A percentile compares a stretch with the other conserved stretches of the same genome.
Conservation (phyloP, 305 asterid genomes). For the Solanum hybrid region DNA sequence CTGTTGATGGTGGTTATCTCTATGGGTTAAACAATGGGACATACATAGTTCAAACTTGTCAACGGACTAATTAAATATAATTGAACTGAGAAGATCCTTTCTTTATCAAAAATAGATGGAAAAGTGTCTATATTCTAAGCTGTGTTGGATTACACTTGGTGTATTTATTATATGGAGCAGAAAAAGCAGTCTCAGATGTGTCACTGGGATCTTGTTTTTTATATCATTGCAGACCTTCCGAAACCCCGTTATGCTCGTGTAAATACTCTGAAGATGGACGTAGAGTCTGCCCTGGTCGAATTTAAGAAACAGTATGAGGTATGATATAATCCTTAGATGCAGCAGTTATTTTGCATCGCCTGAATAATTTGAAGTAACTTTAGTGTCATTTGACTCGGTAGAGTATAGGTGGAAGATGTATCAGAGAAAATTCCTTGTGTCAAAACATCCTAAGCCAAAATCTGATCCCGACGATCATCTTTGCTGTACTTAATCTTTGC, state of each 20-base stretch:
- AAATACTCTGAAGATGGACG: conserved; percentile 67
- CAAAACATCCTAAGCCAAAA: not conserved
- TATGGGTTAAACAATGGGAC: not conserved
- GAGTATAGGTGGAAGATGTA: not conserved
- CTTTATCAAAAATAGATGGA: not conserved
- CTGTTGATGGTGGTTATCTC: not conserved
- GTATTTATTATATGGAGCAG: not conserved
- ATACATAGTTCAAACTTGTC: not conserved
- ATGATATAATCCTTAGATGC: conserved; percentile 1
- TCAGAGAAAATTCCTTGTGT: not conserved
- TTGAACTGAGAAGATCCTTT: not conserved
- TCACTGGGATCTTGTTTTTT: not conserved
- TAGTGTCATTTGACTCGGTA: not conserved
- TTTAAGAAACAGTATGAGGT: conserved; percentile 53
- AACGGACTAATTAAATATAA: not conserved
- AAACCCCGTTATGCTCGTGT: conserved; percentile 94
- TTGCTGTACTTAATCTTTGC: not conserved
- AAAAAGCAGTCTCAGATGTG: not conserved
- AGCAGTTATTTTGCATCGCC: not conserved
- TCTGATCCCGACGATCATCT: not conserved
- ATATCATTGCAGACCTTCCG: conserved; percentile 39
- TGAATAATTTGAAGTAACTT: not conserved
- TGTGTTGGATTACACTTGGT: not conserved
- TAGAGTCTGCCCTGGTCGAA: conserved; percentile 44
- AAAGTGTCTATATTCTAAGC: not conserved